A percentile compares a stretch with the other conserved stretches of the same genome.
These are phyloP conservation scores for Kluyveromyces starmeri DNA, from an alignment of 805 yeast species.

Conservation along the genomic window DNA sequence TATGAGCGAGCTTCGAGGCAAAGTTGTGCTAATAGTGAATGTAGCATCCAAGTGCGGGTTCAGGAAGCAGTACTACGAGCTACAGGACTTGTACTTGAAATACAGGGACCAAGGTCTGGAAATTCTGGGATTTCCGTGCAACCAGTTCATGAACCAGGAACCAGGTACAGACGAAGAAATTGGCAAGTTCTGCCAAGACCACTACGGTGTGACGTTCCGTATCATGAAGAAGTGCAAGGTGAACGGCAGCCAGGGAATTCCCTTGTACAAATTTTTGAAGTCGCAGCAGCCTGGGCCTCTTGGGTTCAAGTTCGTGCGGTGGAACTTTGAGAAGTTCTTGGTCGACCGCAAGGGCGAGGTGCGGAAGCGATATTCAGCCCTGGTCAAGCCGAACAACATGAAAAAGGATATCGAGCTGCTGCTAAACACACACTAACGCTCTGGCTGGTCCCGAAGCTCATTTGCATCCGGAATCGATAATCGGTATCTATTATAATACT, in stretches of 20 bases:
- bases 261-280: constrained; percentile 74
- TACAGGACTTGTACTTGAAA: constrained; percentile 59
- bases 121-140: constrained; percentile 82
- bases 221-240: constrained; percentile 80
- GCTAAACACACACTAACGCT: constrained; percentile 23
- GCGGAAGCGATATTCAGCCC: constrained; percentile 51
- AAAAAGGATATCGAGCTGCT: constrained; percentile 51
- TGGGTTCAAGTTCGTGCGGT: constrained; percentile 62
- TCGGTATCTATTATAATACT: too few relatives aligned
- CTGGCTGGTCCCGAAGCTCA: too few relatives aligned
- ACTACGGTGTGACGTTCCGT: constrained; percentile 93
- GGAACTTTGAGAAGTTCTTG: constrained; percentile 75
- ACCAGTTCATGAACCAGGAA: constrained; percentile 79
- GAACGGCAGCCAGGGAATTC: constrained; percentile 73
- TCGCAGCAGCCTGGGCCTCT: constrained; percentile 44
- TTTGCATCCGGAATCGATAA: too few relatives aligned
- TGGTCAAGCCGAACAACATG: constrained; percentile 58
- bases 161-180: constrained; percentile 64
- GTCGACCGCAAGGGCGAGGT: constrained; percentile 48
- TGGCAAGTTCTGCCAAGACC: constrained; percentile 59
- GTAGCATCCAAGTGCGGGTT: constrained; percentile 81
- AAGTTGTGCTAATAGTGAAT: constrained; percentile 76
- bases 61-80: constrained; percentile 66
- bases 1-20: constrained; percentile 57
- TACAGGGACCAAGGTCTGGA: constrained; percentile 55